phyloP scores from a whole-genome alignment of 1,284 basidiomycete genomes.

The Crepidotus sp. region DNA sequence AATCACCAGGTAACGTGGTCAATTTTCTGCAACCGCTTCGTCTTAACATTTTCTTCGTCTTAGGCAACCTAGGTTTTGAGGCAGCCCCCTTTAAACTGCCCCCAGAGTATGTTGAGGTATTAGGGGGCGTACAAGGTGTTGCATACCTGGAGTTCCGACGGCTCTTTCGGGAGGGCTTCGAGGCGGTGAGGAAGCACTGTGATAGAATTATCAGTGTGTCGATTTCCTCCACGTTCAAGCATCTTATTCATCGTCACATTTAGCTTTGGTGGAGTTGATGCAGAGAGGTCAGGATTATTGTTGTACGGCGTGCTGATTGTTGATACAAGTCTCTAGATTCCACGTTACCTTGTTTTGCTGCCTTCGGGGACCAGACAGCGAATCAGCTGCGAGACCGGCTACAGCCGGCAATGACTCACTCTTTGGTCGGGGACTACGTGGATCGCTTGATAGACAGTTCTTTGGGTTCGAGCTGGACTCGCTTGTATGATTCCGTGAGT shows the following conservation, averaged over 20 bases:
- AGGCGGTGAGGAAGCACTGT: conserved; percentile 91
- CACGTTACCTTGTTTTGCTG: conserved; percentile 84
- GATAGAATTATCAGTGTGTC: conserved; percentile 88
- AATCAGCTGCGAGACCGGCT: conserved; percentile 86
- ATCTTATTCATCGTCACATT: background rate
- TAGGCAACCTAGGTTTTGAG: conserved; percentile 77
- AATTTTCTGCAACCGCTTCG: background rate
- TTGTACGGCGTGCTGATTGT: conserved; percentile 7
- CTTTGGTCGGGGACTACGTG: conserved; percentile 82
- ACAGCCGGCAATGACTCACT: conserved; percentile 83
- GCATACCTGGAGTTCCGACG: conserved; percentile 81
- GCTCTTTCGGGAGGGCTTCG: conserved; percentile 89
- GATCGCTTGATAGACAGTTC: conserved; percentile 83
- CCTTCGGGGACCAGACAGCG: conserved; percentile 88
- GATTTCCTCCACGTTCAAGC: conserved; percentile 1
- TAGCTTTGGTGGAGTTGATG: conserved; percentile 93
- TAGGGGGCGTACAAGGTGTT: conserved; percentile 78
- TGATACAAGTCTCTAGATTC: conserved; percentile 53
- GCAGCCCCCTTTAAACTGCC: conserved; percentile 98
- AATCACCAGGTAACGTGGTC: conserved; percentile 77
- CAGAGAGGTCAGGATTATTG: conserved; percentile 63
- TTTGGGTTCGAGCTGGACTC: conserved; percentile 86
- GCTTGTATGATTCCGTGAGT: conserved; percentile 83
- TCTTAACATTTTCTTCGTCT: background rate
- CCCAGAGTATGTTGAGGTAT: conserved; percentile 90